Conservation (phyloP, 2,329 filamentous ascomycete genomes). For the Aureobasidium melanogenum region DNA sequence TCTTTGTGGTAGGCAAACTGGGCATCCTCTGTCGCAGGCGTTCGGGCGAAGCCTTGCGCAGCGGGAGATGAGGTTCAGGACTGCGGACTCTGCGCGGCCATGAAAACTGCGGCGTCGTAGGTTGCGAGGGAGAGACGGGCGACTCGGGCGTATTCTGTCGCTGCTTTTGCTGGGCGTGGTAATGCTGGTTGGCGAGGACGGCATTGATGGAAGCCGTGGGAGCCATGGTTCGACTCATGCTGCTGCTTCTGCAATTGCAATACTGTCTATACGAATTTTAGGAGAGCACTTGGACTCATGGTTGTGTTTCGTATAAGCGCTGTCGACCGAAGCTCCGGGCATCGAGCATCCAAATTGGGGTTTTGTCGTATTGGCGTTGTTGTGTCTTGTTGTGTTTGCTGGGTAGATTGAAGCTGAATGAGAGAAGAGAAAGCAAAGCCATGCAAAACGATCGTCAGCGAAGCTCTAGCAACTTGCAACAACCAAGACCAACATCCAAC, state of each 20-base stretch:
- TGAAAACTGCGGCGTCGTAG: conserved; percentile 1
- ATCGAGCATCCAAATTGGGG: not conserved
- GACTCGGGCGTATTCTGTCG: not conserved
- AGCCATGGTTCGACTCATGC: not conserved
- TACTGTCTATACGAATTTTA: not conserved
- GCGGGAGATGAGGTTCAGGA: conserved; percentile 33
- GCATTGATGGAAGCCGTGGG: conserved; percentile 8
- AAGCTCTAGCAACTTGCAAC: not conserved
- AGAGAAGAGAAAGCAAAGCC: too few relatives aligned
- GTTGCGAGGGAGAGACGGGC: not conserved
- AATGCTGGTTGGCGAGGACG: not conserved
- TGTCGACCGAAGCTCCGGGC: not conserved
- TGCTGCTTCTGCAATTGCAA: not conserved
- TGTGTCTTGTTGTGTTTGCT: not conserved
- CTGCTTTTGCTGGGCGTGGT: not conserved
- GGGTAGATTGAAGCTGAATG: too few relatives aligned
- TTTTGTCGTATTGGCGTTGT: not conserved
- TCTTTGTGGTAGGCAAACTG: not conserved
- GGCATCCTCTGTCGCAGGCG: conserved; percentile 26
- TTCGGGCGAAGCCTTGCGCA: conserved; percentile 33
- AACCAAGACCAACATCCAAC: not conserved
- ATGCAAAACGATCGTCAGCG: not conserved
- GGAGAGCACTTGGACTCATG: not conserved
- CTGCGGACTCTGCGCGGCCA: conserved; percentile 15
- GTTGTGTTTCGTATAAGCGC: conserved; percentile 6